A percentile compares a stretch with the other conserved stretches of the same genome.
Conservation (phyloP, 495 filamentous ascomycete genomes). For the Terfezia claveryi region DNA sequence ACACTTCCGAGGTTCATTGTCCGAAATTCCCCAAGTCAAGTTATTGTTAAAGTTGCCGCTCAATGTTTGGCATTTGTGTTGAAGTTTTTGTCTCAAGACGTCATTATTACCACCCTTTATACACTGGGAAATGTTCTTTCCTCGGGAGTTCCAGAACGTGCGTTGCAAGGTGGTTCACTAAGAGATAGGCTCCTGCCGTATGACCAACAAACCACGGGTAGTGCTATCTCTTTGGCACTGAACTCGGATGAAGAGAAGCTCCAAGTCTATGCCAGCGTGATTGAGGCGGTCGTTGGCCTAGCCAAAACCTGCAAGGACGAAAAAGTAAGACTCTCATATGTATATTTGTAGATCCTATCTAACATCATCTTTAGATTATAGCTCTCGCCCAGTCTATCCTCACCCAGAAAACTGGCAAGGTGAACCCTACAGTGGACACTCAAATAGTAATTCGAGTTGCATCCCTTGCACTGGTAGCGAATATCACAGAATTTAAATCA, state of each 20-base stretch:
- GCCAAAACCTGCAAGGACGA: constrained; percentile 60
- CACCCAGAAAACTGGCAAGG: constrained; percentile 70
- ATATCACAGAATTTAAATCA: constrained; percentile 54
- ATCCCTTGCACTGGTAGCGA: constrained; percentile 48
- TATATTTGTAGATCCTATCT: constrained; percentile 1
- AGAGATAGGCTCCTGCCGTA: constrained; percentile 14
- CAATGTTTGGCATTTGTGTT: constrained; percentile 61
- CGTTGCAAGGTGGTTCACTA: constrained; percentile 9
- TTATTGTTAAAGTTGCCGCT: constrained; percentile 50
- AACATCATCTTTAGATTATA: constrained; percentile 33
- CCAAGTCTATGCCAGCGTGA: constrained; percentile 51
- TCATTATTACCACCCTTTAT: constrained; percentile 83
- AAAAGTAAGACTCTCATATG: constrained; percentile 24
- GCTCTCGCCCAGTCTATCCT: constrained; percentile 92
- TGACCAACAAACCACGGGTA: constrained; percentile 32
- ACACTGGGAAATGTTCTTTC: constrained; percentile 82
- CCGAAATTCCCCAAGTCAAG: constrained; percentile 42
- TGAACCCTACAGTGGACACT: constrained; percentile 52
- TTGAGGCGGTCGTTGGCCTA: constrained; percentile 75
- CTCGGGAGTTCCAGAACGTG: constrained; percentile 31
- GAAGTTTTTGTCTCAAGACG: constrained; percentile 65
- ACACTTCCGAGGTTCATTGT: constrained; percentile 66
- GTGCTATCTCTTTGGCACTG: constrained; percentile 51
- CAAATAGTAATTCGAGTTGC: constrained; percentile 68
- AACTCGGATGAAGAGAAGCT: constrained; percentile 52